These are phyloP conservation scores for Hymenoscyphus linearis DNA, from an alignment of 2,329 filamentous ascomycete genomes.

Conservation along the genomic window DNA sequence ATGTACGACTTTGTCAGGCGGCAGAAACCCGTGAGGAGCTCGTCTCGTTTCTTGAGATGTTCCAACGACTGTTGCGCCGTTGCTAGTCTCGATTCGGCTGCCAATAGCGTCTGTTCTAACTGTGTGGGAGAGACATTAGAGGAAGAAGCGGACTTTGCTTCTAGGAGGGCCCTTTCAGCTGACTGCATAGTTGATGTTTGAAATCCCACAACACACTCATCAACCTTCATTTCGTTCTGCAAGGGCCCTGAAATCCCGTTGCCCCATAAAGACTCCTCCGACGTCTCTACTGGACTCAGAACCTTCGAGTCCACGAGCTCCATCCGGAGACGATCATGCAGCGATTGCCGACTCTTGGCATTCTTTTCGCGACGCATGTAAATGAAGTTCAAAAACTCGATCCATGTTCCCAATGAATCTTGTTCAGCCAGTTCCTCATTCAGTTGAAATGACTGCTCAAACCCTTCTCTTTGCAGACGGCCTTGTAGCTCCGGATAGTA, in stretches of 20 bases:
- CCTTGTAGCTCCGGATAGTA: slow-evolving; percentile 24
- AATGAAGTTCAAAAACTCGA: slow-evolving; percentile 36
- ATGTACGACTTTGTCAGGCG: slow-evolving; percentile 30
- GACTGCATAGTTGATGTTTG: slow-evolving; percentile 9
- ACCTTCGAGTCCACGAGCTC: slow-evolving; percentile 31
- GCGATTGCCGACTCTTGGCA: slow-evolving; percentile 20
- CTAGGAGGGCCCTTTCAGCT: slow-evolving; percentile 15
- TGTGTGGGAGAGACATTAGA: slow-evolving; percentile 6
- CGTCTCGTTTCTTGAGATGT: slow-evolving; percentile 17
- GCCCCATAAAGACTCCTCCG: slow-evolving; percentile 26
- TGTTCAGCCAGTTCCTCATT: slow-evolving; percentile 28
- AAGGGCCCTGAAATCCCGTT: slow-evolving; percentile 8
- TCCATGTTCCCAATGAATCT: slow-evolving; percentile 35
- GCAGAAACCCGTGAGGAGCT: slow-evolving; percentile 20
- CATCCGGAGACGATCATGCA: slow-evolving; percentile 31
- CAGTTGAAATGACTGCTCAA: slow-evolving; percentile 30
- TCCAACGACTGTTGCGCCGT: slow-evolving; percentile 18
- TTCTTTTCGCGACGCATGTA: slow-evolving; percentile 13
- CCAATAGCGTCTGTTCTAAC: too few species aligned
- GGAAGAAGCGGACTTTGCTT: slow-evolving; percentile 10
- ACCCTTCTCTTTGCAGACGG: slow-evolving; percentile 28
- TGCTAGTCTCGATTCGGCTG: slow-evolving; percentile 14
- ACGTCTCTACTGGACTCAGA: slow-evolving; percentile 29
- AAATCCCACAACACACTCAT: slow-evolving; percentile 16
- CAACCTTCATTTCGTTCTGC: slow-evolving; percentile 15